A percentile compares a stretch with the other conserved stretches of the same genome.
Conservation (phyloP, 345 rosid genomes). For the Corymbia maculata region DNA sequence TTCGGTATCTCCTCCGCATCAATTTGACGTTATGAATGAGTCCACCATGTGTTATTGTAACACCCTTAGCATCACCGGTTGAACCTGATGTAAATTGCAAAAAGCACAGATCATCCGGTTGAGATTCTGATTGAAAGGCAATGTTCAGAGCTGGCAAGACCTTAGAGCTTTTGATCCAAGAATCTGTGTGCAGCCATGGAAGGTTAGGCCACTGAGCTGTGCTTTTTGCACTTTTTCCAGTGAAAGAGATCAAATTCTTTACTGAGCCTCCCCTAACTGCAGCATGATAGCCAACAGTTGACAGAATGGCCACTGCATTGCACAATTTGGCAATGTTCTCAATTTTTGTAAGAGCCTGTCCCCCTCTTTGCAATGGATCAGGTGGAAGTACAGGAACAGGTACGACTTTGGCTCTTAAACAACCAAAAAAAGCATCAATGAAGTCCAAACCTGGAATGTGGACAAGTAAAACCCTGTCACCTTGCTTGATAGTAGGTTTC, state of each 20-base stretch:
- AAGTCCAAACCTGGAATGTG: constrained; percentile 62
- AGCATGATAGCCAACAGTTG: constrained; percentile 44
- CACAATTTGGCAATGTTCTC: constrained; percentile 52
- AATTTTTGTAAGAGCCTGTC: constrained; percentile 60
- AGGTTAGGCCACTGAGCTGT: constrained; percentile 50
- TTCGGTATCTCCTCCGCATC: constrained; percentile 41
- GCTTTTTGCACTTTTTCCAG: constrained; percentile 15
- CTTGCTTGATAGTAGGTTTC: constrained; percentile 43
- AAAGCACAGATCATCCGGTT: constrained; percentile 39
- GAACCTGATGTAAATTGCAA: constrained; percentile 71
- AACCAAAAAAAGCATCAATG: constrained; percentile 59
- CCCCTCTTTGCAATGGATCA: constrained; percentile 57
- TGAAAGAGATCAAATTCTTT: constrained; percentile 35
- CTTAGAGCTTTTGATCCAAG: constrained; percentile 41
- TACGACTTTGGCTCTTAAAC: constrained; percentile 49
- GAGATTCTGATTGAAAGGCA: constrained; percentile 14
- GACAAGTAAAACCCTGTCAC: constrained; percentile 52
- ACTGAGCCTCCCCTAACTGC: constrained; percentile 52
- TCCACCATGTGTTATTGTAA: constrained; percentile 57
- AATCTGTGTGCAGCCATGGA: constrained; percentile 60
- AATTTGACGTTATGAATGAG: constrained; percentile 57
- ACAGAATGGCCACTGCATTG: constrained; percentile 45
- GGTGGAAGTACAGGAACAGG: constrained; percentile 75
- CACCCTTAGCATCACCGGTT: constrained; percentile 72
- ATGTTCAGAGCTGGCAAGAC: neutral